Percentiles rank a stretch among this genome's conserved stretches.
Evolutionary conservation across 2,329 filamentous ascomycete genomes (phyloP).

Genomic region (Stachybotrys chartarum): DNA sequence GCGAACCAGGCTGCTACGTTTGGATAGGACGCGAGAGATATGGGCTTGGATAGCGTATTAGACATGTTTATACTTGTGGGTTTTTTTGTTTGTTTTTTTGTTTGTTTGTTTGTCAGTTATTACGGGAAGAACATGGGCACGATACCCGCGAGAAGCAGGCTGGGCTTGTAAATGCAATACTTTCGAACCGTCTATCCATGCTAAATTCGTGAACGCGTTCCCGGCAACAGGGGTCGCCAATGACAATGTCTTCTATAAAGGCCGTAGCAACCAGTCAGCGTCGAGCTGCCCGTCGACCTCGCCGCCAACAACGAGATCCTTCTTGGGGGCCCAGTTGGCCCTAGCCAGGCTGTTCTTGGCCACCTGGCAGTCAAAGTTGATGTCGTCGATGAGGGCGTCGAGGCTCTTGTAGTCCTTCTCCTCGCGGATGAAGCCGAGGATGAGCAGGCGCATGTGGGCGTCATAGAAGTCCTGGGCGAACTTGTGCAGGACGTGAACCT

Average conservation of each 20-base stretch:
- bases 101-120: neutral
- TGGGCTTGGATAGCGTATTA: neutral
- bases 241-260: constrained; percentile 7
- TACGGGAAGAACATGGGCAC: neutral
- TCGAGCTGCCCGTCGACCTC: constrained; percentile 24
- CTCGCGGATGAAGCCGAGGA: constrained; percentile 81
- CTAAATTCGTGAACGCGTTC: neutral
- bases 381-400: constrained; percentile 82
- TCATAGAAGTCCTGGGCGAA: constrained; percentile 83
- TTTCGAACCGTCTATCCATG: neutral
- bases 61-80: neutral
- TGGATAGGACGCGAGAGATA: too few species aligned
- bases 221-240: neutral
- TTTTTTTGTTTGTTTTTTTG: neutral
- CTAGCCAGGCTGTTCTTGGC: constrained; percentile 65
- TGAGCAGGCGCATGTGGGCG: constrained; percentile 66
- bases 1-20: too few species aligned
- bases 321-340: constrained; percentile 46
- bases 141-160: neutral
- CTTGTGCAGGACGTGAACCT: constrained; percentile 79
- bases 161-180: constrained; percentile 1
- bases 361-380: constrained; percentile 81
- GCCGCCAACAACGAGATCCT: constrained; percentile 23
- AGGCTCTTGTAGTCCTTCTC: constrained; percentile 83
- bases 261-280: constrained; percentile 30